Evolutionary conservation across 768 basidiomycete genomes (phyloP).

Genomic region (Boletus eberwhitei): DNA sequence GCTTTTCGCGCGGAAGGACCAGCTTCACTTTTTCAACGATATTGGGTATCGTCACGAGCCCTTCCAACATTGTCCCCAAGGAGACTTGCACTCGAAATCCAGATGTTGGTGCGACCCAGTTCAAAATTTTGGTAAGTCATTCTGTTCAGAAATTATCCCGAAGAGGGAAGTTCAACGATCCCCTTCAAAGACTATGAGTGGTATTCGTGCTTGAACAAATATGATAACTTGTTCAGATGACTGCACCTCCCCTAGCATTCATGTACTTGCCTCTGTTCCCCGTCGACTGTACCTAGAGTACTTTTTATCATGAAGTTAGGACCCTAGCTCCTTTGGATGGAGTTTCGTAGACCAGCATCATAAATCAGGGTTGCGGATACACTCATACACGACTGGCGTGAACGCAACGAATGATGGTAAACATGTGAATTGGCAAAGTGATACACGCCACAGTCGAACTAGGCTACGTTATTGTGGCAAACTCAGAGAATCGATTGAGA

Average conservation of each 20-base stretch:
- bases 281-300: neutral
- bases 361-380: constrained; percentile 1
- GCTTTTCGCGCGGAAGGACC: constrained; percentile 67
- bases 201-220: constrained; percentile 87
- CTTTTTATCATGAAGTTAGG: neutral
- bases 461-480: neutral
- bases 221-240: constrained; percentile 55
- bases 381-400: neutral
- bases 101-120: constrained; percentile 71
- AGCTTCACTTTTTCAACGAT: constrained; percentile 80
- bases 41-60: constrained; percentile 83
- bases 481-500: constrained; percentile 80
- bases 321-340: neutral
- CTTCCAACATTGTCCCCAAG: constrained; percentile 73
- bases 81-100: constrained; percentile 51
- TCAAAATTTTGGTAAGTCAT: constrained; percentile 61
- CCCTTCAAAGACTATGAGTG: constrained; percentile 63
- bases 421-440: neutral
- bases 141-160: neutral
- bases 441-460: neutral
- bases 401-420: neutral
- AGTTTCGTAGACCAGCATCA: neutral
- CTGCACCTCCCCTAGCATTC: neutral
- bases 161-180: constrained; percentile 4
- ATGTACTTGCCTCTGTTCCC: neutral